These are phyloP conservation scores for Heliocybe sulcata DNA, from an alignment of 1,284 basidiomycete species.

Conservation along the genomic window DNA sequence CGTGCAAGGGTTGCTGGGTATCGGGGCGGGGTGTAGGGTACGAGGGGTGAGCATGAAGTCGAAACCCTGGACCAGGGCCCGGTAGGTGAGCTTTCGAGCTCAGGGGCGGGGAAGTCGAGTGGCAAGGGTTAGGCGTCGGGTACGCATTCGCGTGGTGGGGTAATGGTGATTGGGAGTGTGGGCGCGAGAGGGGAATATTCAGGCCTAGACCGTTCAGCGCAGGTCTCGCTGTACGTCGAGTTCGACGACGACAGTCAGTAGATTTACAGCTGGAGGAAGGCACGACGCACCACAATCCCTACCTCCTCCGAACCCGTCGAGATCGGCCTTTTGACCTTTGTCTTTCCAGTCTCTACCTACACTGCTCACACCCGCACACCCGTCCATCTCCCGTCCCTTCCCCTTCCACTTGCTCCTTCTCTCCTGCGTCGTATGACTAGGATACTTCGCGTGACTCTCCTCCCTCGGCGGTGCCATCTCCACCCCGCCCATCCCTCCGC, in stretches of 20 bases:
- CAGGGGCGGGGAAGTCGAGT: not conserved
- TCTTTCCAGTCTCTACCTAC: no score
- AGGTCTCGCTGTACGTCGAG: no score
- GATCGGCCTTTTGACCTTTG: no score
- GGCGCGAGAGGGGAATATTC: not conserved
- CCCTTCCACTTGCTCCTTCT: constrained; percentile 13
- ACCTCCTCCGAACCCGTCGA: no score
- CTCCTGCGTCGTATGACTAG: not conserved
- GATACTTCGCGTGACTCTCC: not conserved
- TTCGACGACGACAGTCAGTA: no score
- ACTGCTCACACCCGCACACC: constrained; percentile 3
- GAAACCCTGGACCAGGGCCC: not conserved
- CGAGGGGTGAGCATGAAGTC: no score
- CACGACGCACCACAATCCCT: no score
- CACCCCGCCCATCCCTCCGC: constrained; percentile 56
- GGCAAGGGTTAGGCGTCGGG: constrained; percentile 1
- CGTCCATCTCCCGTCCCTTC: constrained; percentile 20
- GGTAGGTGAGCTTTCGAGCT: not conserved
- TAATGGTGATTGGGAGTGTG: not conserved
- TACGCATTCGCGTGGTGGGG: no score
- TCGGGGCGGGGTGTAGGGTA: no score
- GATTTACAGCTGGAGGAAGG: no score
- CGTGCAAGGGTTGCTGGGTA: no score
- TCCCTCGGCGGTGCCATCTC: constrained; percentile 34
- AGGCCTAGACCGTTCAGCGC: no score